Base-by-base conservation (phyloP, 345 rosid genomes). In the Rhizophora mangle region DNA sequence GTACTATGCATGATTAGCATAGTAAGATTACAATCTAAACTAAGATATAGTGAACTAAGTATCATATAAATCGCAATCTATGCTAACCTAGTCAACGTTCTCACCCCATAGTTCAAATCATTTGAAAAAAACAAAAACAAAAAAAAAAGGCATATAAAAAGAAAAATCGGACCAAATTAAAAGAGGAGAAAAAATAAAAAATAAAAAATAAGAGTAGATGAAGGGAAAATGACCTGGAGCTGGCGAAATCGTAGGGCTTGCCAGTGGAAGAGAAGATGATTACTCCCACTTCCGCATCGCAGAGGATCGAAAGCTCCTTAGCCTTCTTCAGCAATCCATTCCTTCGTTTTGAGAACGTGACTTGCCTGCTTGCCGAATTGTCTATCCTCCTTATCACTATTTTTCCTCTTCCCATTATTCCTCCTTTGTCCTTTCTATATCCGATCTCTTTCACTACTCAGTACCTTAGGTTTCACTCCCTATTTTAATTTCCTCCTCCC, bases 351-450 rank as follows among this genome's bases (percentile, higher is more conserved):
- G 88, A 85, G 67, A 85, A 85, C 24, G 88, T 85, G 56, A 85
- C 89, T 70, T 85, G 89, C 76, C 89, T 77, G 76, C 86, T 85
- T 54, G 89, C 81, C 67, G 86, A 79, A 60, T 85, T 81, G 21
- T 85, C 89, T 64, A 85, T 85, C 72, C 89, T 82, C 77, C 86
- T 76, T 43, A 85, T 85, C 75, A 77, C 82, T 67, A 85, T 85
- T 75, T 85, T 85, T 39, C 89, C 89, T 78, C 89, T 82, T 78
- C 89, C 89, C 89, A 85, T 85, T 53, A 13, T 13, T 16, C 6
- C 21, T 3, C 27, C 8, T 29, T 46, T 6, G 31, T 61, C 20
- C 29, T 18, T 0, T 7, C 13, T 11, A 4, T 1, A 0, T 8
- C 32, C 22, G n/a, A n/a, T 34, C 21, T 19, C 36, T n/a, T 24